Evolutionary conservation across 106 monocot species (phyloP).

Genomic region (Acorus gramineus): DNA sequence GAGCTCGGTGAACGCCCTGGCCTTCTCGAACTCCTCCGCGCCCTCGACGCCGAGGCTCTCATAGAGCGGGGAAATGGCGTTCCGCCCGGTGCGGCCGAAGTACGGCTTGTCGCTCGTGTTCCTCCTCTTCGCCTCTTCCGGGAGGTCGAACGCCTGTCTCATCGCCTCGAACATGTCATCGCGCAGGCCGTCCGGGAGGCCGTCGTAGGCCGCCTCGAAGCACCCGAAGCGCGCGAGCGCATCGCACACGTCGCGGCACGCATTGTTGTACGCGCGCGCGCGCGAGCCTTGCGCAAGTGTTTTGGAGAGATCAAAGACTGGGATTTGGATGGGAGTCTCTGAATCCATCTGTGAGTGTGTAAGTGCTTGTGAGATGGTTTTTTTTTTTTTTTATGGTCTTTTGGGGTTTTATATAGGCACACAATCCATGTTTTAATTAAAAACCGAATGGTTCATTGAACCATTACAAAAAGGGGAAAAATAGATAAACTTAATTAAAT

Average conservation of each 20-base stretch:
- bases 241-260: constrained; percentile 9
- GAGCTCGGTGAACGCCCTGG: constrained; percentile 15
- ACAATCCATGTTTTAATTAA: too few species aligned
- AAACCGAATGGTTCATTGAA: too few species aligned
- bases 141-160: constrained; percentile 32
- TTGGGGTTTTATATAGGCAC: too few species aligned
- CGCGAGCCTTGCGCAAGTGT: too few species aligned
- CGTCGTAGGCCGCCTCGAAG: constrained; percentile 27
- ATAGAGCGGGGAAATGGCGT: constrained; percentile 1
- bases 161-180: constrained; percentile 11
- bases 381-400: too few species aligned
- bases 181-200: constrained; percentile 13
- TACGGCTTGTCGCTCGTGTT: constrained; percentile 7
- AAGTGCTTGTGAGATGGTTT: too few species aligned
- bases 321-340: too few species aligned
- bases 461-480: too few species aligned
- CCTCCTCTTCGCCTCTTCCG: constrained; percentile 23
- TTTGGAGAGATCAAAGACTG: too few species aligned
- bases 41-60: constrained; percentile 33
- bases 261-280: neutral
- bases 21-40: constrained; percentile 2
- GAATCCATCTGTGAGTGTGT: too few species aligned
- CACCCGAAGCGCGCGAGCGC: constrained; percentile 27
- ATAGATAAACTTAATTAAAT: too few species aligned
- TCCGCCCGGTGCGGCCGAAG: constrained; percentile 26